A percentile compares a stretch with the other conserved stretches of the same genome.
Conservation (phyloP, 2,329 filamentous ascomycete genomes). For the Aspergillus aculeatinus region DNA sequence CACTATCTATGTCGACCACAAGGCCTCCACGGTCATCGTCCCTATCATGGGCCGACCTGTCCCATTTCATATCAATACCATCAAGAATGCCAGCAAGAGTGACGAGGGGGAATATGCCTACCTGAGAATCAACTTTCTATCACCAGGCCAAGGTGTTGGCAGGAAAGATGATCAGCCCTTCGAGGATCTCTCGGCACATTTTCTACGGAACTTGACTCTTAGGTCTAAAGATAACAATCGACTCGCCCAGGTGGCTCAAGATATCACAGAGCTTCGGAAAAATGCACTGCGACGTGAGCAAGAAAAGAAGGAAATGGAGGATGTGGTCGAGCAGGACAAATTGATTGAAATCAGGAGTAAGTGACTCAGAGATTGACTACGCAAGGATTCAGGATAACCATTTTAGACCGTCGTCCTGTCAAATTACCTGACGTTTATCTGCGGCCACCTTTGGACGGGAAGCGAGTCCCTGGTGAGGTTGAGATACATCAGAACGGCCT, state of each 20-base stretch:
- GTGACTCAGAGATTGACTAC: slow-evolving; percentile 30
- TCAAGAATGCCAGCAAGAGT: slow-evolving; percentile 98
- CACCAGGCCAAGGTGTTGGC: slow-evolving; percentile 93
- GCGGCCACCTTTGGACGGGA: slow-evolving; percentile 91
- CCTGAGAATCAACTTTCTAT: slow-evolving; percentile 94
- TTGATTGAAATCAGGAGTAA: slow-evolving; percentile 88
- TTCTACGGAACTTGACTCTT: slow-evolving; percentile 93
- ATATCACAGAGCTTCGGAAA: slow-evolving; percentile 96
- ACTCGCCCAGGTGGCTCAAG: slow-evolving; percentile 84
- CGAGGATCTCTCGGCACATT: slow-evolving; percentile 92
- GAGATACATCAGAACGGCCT: slow-evolving; percentile 99
- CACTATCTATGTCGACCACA: slow-evolving; percentile 84
- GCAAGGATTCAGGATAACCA: slow-evolving; percentile 40
- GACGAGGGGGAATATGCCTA: slow-evolving; percentile 94
- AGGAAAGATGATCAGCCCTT: slow-evolving; percentile 97
- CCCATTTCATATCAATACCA: slow-evolving; percentile 95
- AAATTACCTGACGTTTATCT: slow-evolving; percentile 94
- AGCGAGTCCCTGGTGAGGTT: slow-evolving; percentile 91
- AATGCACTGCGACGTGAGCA: slow-evolving; percentile 89
- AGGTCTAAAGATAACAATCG: slow-evolving; percentile 84
- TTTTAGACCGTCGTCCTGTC: slow-evolving; percentile 78
- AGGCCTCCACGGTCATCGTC: slow-evolving; percentile 85
- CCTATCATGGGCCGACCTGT: slow-evolving; percentile 97
- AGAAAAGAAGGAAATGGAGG: slow-evolving; percentile 99
- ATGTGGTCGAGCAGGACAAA: slow-evolving; percentile 98